phyloP scores from a whole-genome alignment of 1,284 basidiomycete genomes.

The Mycosarcoma maydis region DNA sequence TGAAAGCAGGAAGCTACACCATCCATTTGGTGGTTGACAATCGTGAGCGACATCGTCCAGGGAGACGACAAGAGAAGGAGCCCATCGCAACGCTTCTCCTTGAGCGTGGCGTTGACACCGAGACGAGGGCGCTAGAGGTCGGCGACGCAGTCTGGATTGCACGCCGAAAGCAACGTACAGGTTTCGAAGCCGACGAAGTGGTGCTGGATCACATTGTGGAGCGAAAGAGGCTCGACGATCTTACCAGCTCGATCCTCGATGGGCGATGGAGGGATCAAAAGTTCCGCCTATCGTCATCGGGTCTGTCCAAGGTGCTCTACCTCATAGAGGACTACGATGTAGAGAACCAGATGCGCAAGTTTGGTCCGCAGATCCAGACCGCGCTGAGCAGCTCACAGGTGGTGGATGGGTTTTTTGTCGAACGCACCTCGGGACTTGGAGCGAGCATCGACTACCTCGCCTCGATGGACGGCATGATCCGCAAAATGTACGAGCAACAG shows the following conservation, averaged over 20 bases:
- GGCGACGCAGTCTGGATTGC: slow-evolving; percentile 74
- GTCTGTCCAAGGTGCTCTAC: slow-evolving; percentile 71
- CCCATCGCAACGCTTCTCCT: slow-evolving; percentile 46
- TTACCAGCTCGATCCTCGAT: slow-evolving; percentile 71
- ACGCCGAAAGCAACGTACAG: slow-evolving; percentile 63
- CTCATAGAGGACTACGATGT: slow-evolving; percentile 72
- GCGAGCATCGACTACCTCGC: slow-evolving; percentile 71
- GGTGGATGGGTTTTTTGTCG: slow-evolving; percentile 72
- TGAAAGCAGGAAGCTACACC: slow-evolving; percentile 70
- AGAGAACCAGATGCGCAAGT: slow-evolving; percentile 58
- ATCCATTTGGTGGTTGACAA: slow-evolving; percentile 72
- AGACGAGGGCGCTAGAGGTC: slow-evolving; percentile 70
- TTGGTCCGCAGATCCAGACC: slow-evolving; percentile 66
- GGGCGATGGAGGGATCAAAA: slow-evolving; percentile 73
- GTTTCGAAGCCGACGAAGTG: slow-evolving; percentile 67
- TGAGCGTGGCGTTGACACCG: slow-evolving; percentile 68
- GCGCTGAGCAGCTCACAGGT: slow-evolving; percentile 71
- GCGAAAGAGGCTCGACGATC: slow-evolving; percentile 72
- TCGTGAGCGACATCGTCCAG: slow-evolving; percentile 68
- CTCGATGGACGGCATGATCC: slow-evolving; percentile 69
- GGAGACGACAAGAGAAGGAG: slow-evolving; percentile 23
- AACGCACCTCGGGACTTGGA: slow-evolving; percentile 70
- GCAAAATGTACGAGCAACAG: slow-evolving; percentile 62
- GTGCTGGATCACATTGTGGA: slow-evolving; percentile 73
- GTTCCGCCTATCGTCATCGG: slow-evolving; percentile 70